Evolutionary conservation across 116 monocot species (phyloP), one percentile per base, ranked within the genome.

Genomic region (Dioscorea cayenensis): DNA sequence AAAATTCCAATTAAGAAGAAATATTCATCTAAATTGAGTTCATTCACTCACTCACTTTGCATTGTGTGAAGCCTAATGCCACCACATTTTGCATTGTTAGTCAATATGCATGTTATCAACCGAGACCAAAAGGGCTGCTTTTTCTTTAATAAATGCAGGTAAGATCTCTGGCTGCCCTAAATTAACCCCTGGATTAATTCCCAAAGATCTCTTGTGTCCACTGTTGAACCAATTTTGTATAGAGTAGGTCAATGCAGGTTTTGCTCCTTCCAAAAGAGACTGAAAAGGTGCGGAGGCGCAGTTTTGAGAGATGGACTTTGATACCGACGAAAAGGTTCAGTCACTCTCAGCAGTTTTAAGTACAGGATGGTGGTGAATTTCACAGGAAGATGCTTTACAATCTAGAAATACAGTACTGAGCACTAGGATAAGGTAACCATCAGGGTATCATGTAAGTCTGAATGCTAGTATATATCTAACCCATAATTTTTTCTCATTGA

Each of bases 61-160:
- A n/a, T n/a, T n/a, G 86, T 32, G 86, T 90, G 63, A 97, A 84
- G 61, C 97, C 97, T n/a, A 97, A 97, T 78, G 78, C 88, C 16
- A 92, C 71, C 29, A 88, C 90, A 67, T n/a, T 97, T 90, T 67
- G 70, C 80, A 72, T 63, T 92, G 69, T 88, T 97, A 68, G 81
- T 86, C 50, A 90, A 92, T 76, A 84, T 90, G 38, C 90, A 97
- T 84, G 81, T 97, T 73, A 73, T 86, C 35, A 93, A 90, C 58
- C 79, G 88, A 49, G 29, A 29, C 29, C 29, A 29, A 29, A 90
- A 84, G 72, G n/a, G 77, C 87, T 73, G 88, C 97, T 73, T 67
- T 97, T 18, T 58, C 76, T 38, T 74, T 92, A 71, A 76, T 93
- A 32, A 75, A 86, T 72, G 84, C 37, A 92, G 93, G 97, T 92